Base-by-base conservation (phyloP, 192 early-diverging fungal species). In the Coemansia sp. region DNA sequence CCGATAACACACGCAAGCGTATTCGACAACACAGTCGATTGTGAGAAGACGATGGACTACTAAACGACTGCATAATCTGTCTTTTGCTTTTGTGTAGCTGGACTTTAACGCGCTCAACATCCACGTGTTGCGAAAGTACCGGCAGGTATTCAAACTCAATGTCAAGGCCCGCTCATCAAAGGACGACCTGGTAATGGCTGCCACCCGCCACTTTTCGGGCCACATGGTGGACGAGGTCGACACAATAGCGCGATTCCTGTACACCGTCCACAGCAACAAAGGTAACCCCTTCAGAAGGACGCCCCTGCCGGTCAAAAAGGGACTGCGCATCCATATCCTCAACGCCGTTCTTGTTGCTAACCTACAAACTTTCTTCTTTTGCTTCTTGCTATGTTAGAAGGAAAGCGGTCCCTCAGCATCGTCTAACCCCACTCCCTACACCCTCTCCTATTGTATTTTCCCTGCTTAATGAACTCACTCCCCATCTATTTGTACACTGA, bases 191-290 rank as follows among this genome's bases (percentile, higher is more conserved):
- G 74, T 76, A 10, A 38, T 66, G 24, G 74, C 80, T 0, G 67
- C 66, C n/a, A 72, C 63, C 37, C 60, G 69, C 17, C 80, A 82
- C 53, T 82, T 70, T 40, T 52, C 60, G 15, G 57, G 34, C 53
- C 70, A 73, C 43, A 60, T 64, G 22, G 80, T 82, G 15, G 74
- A 82, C 34, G 80, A 82, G 53, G 80, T 76, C 8, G 74, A 82
- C 53, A 82, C 80, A 60, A 72, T 82, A 68, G 80, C 80, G 10
- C 69, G 72, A 17, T 82, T 82, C 44, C 70, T 82, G 18, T 82
- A 76, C 52, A 68, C 72, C 0, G 72, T 76, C 41, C 80, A 73
- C 60, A 76, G 67, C 53, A 68, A 70, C 39, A 73, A 74, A 54
- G 75, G 75, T 67, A 60, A 58, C 54, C 32, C 3, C 9, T 44